phyloP scores from a whole-genome alignment of 106 monocot species.

The Apostasia shenzhenica region DNA sequence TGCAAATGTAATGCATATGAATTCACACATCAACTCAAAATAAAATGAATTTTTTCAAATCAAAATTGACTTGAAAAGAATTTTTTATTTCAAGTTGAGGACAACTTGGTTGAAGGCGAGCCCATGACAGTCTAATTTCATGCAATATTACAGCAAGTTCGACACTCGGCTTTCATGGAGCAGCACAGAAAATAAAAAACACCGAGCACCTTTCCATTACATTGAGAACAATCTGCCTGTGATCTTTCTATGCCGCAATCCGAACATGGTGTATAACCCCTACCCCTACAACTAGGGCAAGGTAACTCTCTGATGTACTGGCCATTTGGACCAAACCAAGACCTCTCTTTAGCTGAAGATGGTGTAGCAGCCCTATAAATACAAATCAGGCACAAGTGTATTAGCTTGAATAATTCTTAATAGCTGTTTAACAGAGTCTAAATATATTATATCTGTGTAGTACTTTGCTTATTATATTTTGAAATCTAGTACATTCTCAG shows the following conservation, averaged over 20 bases:
- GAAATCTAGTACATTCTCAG: neutral
- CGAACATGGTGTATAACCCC: constrained; percentile 87
- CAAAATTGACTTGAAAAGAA: no score
- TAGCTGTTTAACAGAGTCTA: neutral
- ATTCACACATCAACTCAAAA: no score
- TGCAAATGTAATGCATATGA: no score
- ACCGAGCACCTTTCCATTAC: constrained; percentile 66
- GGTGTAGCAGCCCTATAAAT: constrained; percentile 35
- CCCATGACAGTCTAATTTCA: no score
- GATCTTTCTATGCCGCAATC: constrained; percentile 86
- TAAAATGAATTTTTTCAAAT: no score
- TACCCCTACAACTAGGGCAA: constrained; percentile 87
- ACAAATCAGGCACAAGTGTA: constrained; percentile 3
- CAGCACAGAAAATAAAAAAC: no score
- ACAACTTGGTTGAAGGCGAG: no score
- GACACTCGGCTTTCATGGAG: no score
- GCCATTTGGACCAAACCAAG: constrained; percentile 98
- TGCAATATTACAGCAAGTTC: no score
- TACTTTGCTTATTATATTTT: neutral
- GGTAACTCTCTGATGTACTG: constrained; percentile 95
- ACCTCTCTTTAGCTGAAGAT: constrained; percentile 39
- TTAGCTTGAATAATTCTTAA: neutral
- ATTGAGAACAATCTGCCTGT: constrained; percentile 67
- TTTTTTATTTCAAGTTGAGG: no score
- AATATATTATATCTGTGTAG: neutral